Evolutionary conservation across 1,284 basidiomycete genomes (phyloP).

Genomic region (Ceratobasidium sp.): DNA sequence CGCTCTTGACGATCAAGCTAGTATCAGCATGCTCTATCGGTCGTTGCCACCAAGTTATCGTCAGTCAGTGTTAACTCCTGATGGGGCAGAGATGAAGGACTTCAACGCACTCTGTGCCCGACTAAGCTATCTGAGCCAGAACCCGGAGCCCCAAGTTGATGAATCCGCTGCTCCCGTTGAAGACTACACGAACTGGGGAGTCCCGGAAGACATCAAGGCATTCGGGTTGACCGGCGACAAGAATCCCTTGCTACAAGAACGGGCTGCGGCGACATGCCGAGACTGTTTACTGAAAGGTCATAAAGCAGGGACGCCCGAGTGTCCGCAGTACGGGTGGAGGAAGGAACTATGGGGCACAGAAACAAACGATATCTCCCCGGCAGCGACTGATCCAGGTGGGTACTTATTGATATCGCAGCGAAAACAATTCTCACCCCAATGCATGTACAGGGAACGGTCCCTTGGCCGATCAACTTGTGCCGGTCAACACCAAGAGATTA

Average conservation of each 20-base stretch:
- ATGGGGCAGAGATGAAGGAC: not conserved
- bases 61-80: not conserved
- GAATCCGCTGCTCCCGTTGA: not conserved
- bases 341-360: conserved; percentile 12
- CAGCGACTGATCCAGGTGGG: not conserved
- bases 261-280: conserved; percentile 3
- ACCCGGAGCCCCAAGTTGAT: not conserved
- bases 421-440: too few relatives aligned
- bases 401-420: not conserved
- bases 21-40: not conserved
- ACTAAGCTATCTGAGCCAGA: not conserved
- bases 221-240: not conserved
- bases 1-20: not conserved
- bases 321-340: not conserved
- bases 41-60: not conserved
- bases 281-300: conserved; percentile 10
- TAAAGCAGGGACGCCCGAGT: not conserved
- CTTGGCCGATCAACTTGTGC: too few relatives aligned
- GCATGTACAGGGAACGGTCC: too few relatives aligned
- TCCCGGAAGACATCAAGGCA: not conserved
- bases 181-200: not conserved
- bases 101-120: not conserved
- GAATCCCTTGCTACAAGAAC: not conserved
- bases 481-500: not conserved
- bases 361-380: too few relatives aligned